These are phyloP conservation scores for Lablab purpureus DNA, from an alignment of 306 rosid genomes.

Conservation along the genomic window DNA sequence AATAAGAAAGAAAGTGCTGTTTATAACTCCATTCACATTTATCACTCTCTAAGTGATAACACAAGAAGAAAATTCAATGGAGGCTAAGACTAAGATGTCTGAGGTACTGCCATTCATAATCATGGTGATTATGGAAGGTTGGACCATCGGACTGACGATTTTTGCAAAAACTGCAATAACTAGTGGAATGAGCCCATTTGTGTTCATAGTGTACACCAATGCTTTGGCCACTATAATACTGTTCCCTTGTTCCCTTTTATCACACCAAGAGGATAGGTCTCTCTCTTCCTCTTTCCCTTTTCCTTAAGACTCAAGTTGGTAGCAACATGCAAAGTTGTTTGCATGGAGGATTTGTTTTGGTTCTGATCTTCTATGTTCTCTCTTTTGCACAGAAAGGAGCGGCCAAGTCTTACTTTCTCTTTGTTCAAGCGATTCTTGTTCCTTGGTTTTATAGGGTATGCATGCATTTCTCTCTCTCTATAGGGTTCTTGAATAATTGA, in stretches of 20 bases:
- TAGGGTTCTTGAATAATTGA: neutral
- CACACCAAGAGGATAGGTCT: conserved; percentile 55
- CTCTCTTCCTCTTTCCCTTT: neutral
- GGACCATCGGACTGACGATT: conserved; percentile 70
- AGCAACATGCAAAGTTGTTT: conserved; percentile 5
- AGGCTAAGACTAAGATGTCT: conserved; percentile 38
- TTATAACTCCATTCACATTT: neutral
- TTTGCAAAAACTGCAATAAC: conserved; percentile 71
- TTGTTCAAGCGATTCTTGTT: conserved; percentile 68
- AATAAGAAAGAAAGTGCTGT: conserved; percentile 27
- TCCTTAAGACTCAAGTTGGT: too few relatives aligned
- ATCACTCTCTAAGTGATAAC: neutral
- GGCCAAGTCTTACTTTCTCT: conserved; percentile 58
- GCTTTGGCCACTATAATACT: conserved; percentile 62
- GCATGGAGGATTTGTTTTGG: conserved; percentile 27
- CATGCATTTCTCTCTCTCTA: neutral
- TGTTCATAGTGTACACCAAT: conserved; percentile 73
- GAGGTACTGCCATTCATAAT: conserved; percentile 59
- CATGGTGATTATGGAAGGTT: conserved; percentile 78
- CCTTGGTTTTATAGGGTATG: conserved; percentile 78
- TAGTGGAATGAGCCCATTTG: conserved; percentile 73
- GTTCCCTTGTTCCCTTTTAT: conserved; percentile 65
- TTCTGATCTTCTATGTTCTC: conserved; percentile 9
- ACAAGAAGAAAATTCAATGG: conserved; percentile 36
- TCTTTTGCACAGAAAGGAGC: conserved; percentile 54